phyloP scores from a whole-genome alignment of 2,329 filamentous ascomycete species.

The Xylaria sp. region DNA sequence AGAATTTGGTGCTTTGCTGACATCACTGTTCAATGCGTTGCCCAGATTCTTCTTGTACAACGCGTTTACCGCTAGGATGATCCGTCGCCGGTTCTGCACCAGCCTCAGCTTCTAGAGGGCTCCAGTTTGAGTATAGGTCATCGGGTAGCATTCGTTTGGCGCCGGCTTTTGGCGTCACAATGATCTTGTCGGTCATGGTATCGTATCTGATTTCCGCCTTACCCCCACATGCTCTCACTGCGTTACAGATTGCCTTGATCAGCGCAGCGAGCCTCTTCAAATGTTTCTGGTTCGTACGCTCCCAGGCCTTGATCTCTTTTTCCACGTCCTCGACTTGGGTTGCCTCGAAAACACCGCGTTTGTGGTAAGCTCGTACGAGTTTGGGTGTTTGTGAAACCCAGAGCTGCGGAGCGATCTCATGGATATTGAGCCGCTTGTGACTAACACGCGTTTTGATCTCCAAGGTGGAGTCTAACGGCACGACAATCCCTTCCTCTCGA shows the following conservation, averaged over 20 bases:
- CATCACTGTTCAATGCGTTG: too few species aligned
- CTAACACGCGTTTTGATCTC: conserved; percentile 59
- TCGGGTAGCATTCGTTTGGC: conserved; percentile 12
- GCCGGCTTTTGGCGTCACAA: conserved; percentile 1
- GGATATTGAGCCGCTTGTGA: conserved; percentile 50
- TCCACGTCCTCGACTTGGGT: conserved; percentile 53
- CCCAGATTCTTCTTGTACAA: too few species aligned
- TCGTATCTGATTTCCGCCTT: conserved; percentile 19
- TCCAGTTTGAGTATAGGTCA: conserved; percentile 20
- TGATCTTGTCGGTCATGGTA: neutral
- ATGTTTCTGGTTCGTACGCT: conserved; percentile 48
- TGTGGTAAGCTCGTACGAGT: conserved; percentile 59
- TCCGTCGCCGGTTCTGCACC: too few species aligned
- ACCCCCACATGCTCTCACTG: conserved; percentile 43
- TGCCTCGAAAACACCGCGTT: conserved; percentile 50
- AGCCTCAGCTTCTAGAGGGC: neutral
- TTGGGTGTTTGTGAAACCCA: conserved; percentile 61
- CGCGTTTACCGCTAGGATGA: too few species aligned
- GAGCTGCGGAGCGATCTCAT: conserved; percentile 55
- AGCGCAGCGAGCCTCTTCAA: conserved; percentile 50
- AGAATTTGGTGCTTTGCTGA: too few species aligned
- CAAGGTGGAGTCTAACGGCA: conserved; percentile 42
- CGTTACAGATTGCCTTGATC: conserved; percentile 47
- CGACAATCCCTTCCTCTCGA: conserved; percentile 37
- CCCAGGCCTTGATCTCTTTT: conserved; percentile 51